Conservation (phyloP, 2,329 filamentous ascomycete species). For the Trichoderma simmonsii region DNA sequence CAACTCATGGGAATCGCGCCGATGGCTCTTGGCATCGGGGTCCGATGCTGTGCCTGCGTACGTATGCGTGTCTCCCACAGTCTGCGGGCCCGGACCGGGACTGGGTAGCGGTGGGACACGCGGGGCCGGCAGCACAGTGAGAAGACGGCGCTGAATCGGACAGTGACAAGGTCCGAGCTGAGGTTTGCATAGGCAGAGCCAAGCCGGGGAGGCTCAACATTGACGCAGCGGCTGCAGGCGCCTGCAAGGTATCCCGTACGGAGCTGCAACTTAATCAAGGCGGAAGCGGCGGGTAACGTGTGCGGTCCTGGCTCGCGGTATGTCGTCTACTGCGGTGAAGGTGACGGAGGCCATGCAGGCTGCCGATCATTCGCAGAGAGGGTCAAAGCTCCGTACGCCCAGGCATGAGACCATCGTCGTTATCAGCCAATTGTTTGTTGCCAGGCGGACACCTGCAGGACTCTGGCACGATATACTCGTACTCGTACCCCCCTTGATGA, state of each 20-base stretch:
- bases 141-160: constrained; percentile 1
- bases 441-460: background rate
- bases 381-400: background rate
- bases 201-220: background rate
- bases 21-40: background rate
- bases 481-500: background rate
- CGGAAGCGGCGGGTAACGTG: constrained; percentile 5
- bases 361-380: background rate
- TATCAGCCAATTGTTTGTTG: constrained; percentile 8
- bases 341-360: background rate
- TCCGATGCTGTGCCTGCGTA: background rate
- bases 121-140: constrained; percentile 16
- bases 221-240: background rate
- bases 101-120: constrained; percentile 1
- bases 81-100: constrained; percentile 4
- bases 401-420: background rate
- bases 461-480: background rate
- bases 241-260: background rate
- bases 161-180: constrained; percentile 2
- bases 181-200: background rate
- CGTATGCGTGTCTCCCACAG: background rate
- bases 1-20: background rate
- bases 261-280: background rate
- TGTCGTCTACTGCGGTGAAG: background rate
- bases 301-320: background rate